Percentiles rank a stretch among this genome's conserved stretches.
phyloP scores from a whole-genome alignment of 352 stramenopile genomes.

The Globisporangium solare region DNA sequence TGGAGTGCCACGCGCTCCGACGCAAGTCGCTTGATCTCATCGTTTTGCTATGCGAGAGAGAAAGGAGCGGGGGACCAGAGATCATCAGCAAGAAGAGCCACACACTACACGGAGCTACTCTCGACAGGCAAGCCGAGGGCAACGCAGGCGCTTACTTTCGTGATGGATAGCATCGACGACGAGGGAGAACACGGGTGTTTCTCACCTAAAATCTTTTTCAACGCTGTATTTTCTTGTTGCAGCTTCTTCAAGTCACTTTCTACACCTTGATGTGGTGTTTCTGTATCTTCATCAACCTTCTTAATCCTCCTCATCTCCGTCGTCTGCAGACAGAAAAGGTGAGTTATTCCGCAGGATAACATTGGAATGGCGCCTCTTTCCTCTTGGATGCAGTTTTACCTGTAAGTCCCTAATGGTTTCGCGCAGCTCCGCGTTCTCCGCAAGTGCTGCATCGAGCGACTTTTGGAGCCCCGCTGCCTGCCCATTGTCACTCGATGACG shows the following conservation, averaged over 20 bases:
- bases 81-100: slow-evolving; percentile 15
- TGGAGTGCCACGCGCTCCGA: slow-evolving; percentile 39
- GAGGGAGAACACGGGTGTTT: slow-evolving; percentile 10
- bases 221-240: slow-evolving; percentile 24
- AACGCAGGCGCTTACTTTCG: slow-evolving; percentile 17
- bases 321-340: slow-evolving; percentile 17
- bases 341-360: slow-evolving; percentile 22
- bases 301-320: slow-evolving; percentile 11
- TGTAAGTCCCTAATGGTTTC: slow-evolving; percentile 60
- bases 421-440: slow-evolving; percentile 56
- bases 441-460: slow-evolving; percentile 42
- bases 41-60: slow-evolving; percentile 32
- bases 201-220: slow-evolving; percentile 16
- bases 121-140: neutral
- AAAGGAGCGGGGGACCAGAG: slow-evolving; percentile 19
- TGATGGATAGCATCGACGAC: slow-evolving; percentile 14
- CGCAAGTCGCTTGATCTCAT: slow-evolving; percentile 51
- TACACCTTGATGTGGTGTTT: slow-evolving; percentile 18
- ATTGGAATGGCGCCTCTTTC: slow-evolving; percentile 31
- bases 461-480: slow-evolving; percentile 22
- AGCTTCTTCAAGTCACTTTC: slow-evolving; percentile 38
- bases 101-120: slow-evolving; percentile 8
- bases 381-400: slow-evolving; percentile 36
- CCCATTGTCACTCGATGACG: neutral
- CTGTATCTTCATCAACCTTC: neutral